Percentiles rank a stretch among this genome's conserved stretches.
These are phyloP conservation scores for Botrytis cinerea DNA, from an alignment of 2,329 filamentous ascomycete genomes.

Conservation along the genomic window DNA sequence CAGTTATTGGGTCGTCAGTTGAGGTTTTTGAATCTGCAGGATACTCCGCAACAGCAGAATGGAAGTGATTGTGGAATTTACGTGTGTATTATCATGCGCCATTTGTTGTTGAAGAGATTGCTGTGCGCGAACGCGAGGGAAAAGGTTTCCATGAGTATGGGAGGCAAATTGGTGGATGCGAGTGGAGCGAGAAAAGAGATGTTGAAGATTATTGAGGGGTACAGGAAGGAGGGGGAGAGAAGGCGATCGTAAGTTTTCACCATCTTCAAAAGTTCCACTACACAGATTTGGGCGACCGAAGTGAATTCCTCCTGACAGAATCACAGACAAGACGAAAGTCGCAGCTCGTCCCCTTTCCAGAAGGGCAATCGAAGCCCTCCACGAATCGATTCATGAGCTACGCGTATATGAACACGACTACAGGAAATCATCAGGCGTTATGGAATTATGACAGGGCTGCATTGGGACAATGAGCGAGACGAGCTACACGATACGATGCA, in stretches of 20 bases:
- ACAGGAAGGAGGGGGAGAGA: constrained; percentile 84
- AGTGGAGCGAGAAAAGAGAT: constrained; percentile 83
- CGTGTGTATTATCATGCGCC: constrained; percentile 92
- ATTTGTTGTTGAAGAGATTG: constrained; percentile 83
- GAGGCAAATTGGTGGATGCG: constrained; percentile 80
- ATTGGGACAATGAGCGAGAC: background rate
- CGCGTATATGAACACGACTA: background rate
- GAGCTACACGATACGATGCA: background rate
- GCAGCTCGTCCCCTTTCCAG: constrained; percentile 28
- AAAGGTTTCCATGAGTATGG: constrained; percentile 94
- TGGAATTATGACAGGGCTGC: background rate
- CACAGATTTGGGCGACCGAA: background rate
- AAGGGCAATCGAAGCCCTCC: constrained; percentile 27
- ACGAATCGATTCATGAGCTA: constrained; percentile 30
- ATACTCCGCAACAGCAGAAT: constrained; percentile 90
- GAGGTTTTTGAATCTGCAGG: constrained; percentile 77
- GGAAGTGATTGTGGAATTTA: constrained; percentile 93
- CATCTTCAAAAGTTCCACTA: background rate
- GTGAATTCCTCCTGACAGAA: background rate
- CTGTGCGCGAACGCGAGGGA: constrained; percentile 76
- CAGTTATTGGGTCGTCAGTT: constrained; percentile 66
- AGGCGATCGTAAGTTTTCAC: constrained; percentile 69
- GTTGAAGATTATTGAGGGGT: constrained; percentile 80
- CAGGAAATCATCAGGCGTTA: constrained; percentile 1
- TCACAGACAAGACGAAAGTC: constrained; percentile 27